Base-by-base conservation (phyloP, 2,329 filamentous ascomycete species). In the Nannizziopsis arthrosporioides region DNA sequence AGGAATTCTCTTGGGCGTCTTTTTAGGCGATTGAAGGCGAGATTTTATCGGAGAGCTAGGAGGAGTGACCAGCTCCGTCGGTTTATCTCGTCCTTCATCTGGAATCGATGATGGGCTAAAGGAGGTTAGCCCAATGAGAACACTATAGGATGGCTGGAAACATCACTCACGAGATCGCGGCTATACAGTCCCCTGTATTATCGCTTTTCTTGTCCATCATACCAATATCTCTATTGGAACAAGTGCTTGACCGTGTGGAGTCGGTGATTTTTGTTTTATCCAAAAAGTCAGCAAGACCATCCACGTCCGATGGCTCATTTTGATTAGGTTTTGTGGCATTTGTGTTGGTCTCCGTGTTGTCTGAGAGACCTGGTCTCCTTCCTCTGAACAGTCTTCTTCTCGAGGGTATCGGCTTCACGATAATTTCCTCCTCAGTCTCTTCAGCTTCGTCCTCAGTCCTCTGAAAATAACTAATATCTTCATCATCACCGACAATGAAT, bases 11-110 rank as follows among this genome's bases (percentile, higher is more conserved):
- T 59, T 64, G 15, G 38, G 39, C 12, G 61, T 57, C 55, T 76
- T 74, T 1, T 68, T 69, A 2, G 74, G 74, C 11, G 73, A 76
- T 17, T 64, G 62, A 3, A 74, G 60, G 10, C 58, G 59, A 4
- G 59, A 57, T 50, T 66, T 70, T 7, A 64, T 65, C 35, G 72
- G 70, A 37, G 68, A 73, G 10, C 62, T 56, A 12, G 65, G 67
- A 14, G 71, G 70, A 35, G 71, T 71, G 36, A 61, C 54, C 39
- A 58, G 43, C n/a, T 27, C 46, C 40, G 39, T 44, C 19, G 18
- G 38, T 14, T 45, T 47, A 3, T 5, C 17, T 41, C 31, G 34
- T 9, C 34, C 19, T 6, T 15, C 7, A 7, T 37, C 17, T 8
- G 39, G 18, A 4, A 36, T 9, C 1, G 11, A 30, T 15, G n/a